These are phyloP conservation scores for Sugiyamaella floridensis DNA, from an alignment of 805 yeast genomes.

Conservation along the genomic window DNA sequence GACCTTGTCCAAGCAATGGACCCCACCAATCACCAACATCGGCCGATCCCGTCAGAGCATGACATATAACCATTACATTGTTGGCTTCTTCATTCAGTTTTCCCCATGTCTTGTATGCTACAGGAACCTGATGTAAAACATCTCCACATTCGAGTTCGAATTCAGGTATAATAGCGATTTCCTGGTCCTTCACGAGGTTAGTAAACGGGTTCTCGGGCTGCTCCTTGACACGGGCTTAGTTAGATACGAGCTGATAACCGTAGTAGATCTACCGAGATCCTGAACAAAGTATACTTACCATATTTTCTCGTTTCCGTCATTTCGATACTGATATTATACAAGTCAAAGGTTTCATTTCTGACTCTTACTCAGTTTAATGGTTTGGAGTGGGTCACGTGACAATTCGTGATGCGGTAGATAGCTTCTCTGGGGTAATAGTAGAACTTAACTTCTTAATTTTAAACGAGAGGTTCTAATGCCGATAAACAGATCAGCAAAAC, in stretches of 20 bases:
- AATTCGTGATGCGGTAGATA: not conserved
- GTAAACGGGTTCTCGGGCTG: constrained; percentile 54
- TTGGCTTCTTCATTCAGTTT: constrained; percentile 57
- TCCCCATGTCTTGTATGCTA: constrained; percentile 97
- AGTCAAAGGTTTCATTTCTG: not conserved
- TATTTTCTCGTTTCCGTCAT: not conserved
- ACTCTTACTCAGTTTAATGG: too few relatives aligned
- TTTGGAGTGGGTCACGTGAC: not conserved
- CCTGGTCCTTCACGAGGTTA: constrained; percentile 66
- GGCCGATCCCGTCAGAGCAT: constrained; percentile 91
- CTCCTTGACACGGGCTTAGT: constrained; percentile 3
- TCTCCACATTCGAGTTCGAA: constrained; percentile 80
- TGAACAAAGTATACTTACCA: not conserved
- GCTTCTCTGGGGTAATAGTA: not conserved
- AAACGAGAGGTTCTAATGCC: too few relatives aligned
- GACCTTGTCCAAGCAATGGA: constrained; percentile 75
- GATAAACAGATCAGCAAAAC: too few relatives aligned
- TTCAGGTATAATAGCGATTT: constrained; percentile 68
- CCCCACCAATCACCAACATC: constrained; percentile 99
- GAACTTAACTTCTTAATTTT: too few relatives aligned
- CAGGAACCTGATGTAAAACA: constrained; percentile 62
- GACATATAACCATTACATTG: constrained; percentile 86
- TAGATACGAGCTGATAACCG: not conserved
- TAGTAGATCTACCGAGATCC: too few relatives aligned
- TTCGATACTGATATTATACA: not conserved